A percentile compares a stretch with the other conserved stretches of the same genome.
These are phyloP conservation scores for Solidago caesia DNA, from an alignment of 129 eudicot species.

Conservation along the genomic window DNA sequence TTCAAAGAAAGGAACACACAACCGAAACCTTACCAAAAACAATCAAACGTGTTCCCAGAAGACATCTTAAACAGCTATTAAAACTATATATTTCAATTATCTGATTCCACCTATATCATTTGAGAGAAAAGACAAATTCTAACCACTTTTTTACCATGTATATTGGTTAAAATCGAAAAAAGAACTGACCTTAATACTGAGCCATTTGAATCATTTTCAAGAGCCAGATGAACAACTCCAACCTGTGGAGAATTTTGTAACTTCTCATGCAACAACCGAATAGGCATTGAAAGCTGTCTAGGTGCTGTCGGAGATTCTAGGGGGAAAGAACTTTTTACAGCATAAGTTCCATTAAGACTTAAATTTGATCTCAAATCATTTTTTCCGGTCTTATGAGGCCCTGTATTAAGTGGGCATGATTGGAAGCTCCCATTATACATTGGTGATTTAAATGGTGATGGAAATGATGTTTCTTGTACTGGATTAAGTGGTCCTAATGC, in stretches of 20 bases:
- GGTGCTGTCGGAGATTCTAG: slow-evolving; percentile 63
- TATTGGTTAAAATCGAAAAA: slow-evolving; percentile 18
- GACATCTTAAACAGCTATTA: background rate
- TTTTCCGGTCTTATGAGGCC: slow-evolving; percentile 47
- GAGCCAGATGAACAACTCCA: slow-evolving; percentile 82
- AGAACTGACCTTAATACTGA: slow-evolving; percentile 59
- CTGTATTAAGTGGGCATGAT: slow-evolving; percentile 59
- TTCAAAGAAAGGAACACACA: background rate
- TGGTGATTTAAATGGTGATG: slow-evolving; percentile 75
- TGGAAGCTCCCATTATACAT: slow-evolving; percentile 74
- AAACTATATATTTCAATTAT: too few relatives aligned
- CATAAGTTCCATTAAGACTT: slow-evolving; percentile 56
- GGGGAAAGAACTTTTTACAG: slow-evolving; percentile 47
- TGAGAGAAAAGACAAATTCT: background rate
- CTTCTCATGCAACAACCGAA: slow-evolving; percentile 59
- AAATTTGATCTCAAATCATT: slow-evolving; percentile 61
- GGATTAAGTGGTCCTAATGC: slow-evolving; percentile 46
- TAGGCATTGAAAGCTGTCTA: slow-evolving; percentile 60
- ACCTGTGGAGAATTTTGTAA: slow-evolving; percentile 71
- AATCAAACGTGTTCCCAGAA: background rate
- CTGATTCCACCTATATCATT: background rate
- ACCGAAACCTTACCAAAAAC: background rate
- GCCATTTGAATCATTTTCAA: slow-evolving; percentile 78
- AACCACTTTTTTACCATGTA: background rate
- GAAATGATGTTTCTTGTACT: slow-evolving; percentile 51